phyloP scores from a whole-genome alignment of 75 land plant species.

The Adiantum capillusveneris region DNA sequence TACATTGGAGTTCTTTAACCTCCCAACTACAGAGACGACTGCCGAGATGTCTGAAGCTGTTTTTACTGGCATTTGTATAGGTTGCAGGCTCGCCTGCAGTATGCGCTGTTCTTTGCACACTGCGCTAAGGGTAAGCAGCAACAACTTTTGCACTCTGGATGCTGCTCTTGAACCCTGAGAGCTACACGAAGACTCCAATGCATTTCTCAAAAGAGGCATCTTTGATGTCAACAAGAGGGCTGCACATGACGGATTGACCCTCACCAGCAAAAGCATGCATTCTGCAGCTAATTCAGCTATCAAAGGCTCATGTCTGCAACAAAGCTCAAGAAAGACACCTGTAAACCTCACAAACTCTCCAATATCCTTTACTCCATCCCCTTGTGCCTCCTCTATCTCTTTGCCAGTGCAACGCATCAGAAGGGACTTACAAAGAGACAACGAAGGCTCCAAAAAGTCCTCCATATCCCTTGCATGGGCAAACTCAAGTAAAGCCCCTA shows the following conservation, averaged over 20 bases:
- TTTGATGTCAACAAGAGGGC: slow-evolving; percentile 54
- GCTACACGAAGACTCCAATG: slow-evolving; percentile 32
- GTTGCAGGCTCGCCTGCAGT: slow-evolving; percentile 1
- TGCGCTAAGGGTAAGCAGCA: slow-evolving; percentile 60
- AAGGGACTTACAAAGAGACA: slow-evolving; percentile 68
- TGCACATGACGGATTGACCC: slow-evolving; percentile 67
- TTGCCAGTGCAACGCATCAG: slow-evolving; percentile 47
- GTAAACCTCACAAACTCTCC: slow-evolving; percentile 60
- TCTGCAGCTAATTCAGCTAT: slow-evolving; percentile 81
- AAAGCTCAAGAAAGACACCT: slow-evolving; percentile 68
- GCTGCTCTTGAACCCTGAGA: slow-evolving; percentile 17
- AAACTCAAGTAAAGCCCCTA: slow-evolving; percentile 88
- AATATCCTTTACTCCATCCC: slow-evolving; percentile 50
- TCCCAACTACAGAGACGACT: slow-evolving; percentile 46
- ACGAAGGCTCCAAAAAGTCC: slow-evolving; percentile 88
- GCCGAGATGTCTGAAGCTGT: slow-evolving; percentile 24
- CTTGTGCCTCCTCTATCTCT: slow-evolving; percentile 27
- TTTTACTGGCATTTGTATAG: too few species aligned
- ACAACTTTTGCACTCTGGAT: slow-evolving; percentile 34
- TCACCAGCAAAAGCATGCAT: slow-evolving; percentile 63
- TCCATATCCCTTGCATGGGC: slow-evolving; percentile 87
- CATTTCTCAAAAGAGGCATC: slow-evolving; percentile 34
- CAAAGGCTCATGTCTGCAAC: slow-evolving; percentile 37
- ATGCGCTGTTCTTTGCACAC: slow-evolving; percentile 60
- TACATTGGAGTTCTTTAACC: slow-evolving; percentile 43